Conservation (phyloP, 2,329 filamentous ascomycete species). For the Beauveria bassiana region DNA sequence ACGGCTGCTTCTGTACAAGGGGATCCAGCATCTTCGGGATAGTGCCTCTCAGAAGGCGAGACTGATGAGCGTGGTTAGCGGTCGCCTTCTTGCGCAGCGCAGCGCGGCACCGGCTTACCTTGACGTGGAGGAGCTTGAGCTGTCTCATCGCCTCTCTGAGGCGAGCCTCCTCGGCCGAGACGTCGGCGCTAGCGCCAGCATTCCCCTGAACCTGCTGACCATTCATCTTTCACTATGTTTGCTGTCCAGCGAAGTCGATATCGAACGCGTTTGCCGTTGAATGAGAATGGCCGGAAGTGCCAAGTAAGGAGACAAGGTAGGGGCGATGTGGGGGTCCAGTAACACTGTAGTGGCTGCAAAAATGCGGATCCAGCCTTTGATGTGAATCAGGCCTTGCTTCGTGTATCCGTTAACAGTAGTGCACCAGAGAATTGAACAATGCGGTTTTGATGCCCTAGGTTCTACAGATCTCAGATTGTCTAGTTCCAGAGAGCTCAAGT, state of each 20-base stretch:
- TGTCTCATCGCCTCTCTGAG: constrained; percentile 42
- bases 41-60: constrained; percentile 27
- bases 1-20: constrained; percentile 39
- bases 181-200: constrained; percentile 11
- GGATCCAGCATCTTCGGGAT: constrained; percentile 37
- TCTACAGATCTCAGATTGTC: no score
- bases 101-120: constrained; percentile 29
- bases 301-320: neutral
- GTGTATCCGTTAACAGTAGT: no score
- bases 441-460: no score
- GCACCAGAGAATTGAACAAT: neutral
- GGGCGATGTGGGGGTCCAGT: neutral
- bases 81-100: constrained; percentile 13
- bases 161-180: constrained; percentile 34
- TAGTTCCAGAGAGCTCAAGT: neutral
- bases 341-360: neutral
- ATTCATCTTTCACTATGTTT: constrained; percentile 1
- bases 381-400: no score
- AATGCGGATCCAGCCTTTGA: no score
- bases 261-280: neutral
- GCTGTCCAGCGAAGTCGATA: neutral
- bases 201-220: constrained; percentile 17
- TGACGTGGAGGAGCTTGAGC: constrained; percentile 47
- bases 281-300: neutral
- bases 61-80: constrained; percentile 17